Conservation (phyloP, 2,329 filamentous ascomycete species). For the Geosmithia putterillii region DNA sequence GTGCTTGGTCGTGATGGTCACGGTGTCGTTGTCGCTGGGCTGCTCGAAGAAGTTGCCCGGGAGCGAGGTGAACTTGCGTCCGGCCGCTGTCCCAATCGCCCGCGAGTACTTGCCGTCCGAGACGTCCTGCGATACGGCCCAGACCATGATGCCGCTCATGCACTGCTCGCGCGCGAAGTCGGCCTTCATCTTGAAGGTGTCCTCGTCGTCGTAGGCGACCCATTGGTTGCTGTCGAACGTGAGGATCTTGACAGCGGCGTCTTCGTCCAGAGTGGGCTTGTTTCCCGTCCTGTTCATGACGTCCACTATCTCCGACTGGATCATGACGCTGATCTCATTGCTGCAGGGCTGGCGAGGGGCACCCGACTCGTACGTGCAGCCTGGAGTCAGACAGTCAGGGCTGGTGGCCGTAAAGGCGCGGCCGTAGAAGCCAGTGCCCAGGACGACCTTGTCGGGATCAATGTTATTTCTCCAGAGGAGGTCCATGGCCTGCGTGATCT, state of each 20-base stretch:
- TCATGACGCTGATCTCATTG: conserved; percentile 13
- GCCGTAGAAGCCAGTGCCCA: conserved; percentile 35
- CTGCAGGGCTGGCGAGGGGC: conserved; percentile 15
- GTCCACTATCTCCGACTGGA: conserved; percentile 17
- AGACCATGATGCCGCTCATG: conserved; percentile 16
- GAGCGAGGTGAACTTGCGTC: not conserved
- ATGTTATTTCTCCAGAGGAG: conserved; percentile 35
- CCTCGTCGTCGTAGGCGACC: conserved; percentile 21
- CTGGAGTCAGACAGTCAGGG: conserved; percentile 12
- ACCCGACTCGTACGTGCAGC: conserved; percentile 15
- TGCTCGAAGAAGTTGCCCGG: not conserved
- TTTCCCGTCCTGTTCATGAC: conserved; percentile 8
- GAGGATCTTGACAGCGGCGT: conserved; percentile 17
- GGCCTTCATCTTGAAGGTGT: conserved; percentile 18
- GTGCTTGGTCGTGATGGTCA: not conserved
- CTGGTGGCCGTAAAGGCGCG: conserved; percentile 15
- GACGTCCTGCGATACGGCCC: conserved; percentile 16
- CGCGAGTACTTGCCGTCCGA: conserved; percentile 1
- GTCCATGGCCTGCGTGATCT: conserved; percentile 28
- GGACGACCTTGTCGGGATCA: conserved; percentile 22
- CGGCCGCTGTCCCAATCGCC: not conserved
- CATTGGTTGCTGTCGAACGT: conserved; percentile 20
- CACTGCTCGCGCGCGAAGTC: conserved; percentile 15
- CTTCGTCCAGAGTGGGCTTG: conserved; percentile 9
- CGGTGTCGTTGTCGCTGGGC: not conserved